These are phyloP conservation scores for Pleurotus sapidus DNA, from an alignment of 768 basidiomycete species.

Conservation along the genomic window DNA sequence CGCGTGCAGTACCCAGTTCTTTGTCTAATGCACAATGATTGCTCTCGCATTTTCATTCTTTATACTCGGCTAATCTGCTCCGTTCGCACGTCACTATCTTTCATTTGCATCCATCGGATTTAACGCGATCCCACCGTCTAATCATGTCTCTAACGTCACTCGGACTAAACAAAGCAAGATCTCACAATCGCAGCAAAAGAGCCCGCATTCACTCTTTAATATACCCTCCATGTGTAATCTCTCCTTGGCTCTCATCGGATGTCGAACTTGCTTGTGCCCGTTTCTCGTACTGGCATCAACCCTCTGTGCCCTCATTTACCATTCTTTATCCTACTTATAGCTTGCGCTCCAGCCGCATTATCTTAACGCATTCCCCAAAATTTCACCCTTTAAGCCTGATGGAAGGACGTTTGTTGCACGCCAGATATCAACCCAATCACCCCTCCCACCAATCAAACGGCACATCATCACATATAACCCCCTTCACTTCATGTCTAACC, in stretches of 20 bases:
- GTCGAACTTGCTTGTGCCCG: not conserved
- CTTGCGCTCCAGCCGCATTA: conserved; percentile 8
- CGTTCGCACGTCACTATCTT: not conserved
- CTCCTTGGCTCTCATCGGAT: not conserved
- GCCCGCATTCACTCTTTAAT: conserved; percentile 4
- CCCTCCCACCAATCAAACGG: not conserved
- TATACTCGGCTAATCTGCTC: not conserved
- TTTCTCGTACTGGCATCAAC: not conserved
- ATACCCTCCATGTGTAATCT: conserved; percentile 4
- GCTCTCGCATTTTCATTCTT: not conserved
- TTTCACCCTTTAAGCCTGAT: not conserved
- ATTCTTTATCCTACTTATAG: not conserved
- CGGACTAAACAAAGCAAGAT: not conserved
- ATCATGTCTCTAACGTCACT: conserved; percentile 6
- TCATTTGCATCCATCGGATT: conserved; percentile 1
- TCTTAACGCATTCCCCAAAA: conserved; percentile 2
- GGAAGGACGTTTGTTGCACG: conserved; percentile 8
- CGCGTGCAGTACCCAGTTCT: conserved; percentile 13
- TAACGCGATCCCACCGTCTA: conserved; percentile 4
- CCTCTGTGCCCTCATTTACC: conserved; percentile 4
- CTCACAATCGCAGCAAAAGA: conserved; percentile 1
- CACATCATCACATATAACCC: not conserved
- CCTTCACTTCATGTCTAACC: not conserved
- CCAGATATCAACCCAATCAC: conserved; percentile 1
- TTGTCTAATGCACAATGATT: conserved; percentile 8